Conservation (phyloP, 768 basidiomycete genomes). For the Naganishia vaughanmartiniae region DNA sequence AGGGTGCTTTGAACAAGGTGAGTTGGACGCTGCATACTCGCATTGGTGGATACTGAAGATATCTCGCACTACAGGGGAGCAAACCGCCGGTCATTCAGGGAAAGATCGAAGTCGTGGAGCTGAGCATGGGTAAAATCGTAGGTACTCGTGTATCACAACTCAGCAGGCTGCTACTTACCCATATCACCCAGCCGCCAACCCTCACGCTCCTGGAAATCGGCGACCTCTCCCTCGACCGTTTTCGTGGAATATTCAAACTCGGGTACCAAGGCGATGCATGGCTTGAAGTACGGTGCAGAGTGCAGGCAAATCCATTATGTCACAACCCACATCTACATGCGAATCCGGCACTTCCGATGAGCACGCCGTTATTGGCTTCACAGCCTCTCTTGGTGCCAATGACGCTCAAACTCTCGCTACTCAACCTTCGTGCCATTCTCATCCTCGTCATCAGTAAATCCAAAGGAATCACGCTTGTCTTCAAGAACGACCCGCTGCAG, state of each 20-base stretch:
- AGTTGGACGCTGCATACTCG: constrained; percentile 6
- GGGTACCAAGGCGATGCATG: constrained; percentile 89
- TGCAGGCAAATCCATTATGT: constrained; percentile 73
- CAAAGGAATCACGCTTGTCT: constrained; percentile 97
- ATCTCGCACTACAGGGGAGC: constrained; percentile 91
- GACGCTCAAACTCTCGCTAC: constrained; percentile 93
- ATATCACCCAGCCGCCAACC: constrained; percentile 73
- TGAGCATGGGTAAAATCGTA: constrained; percentile 98
- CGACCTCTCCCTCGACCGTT: constrained; percentile 90
- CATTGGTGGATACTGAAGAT: background rate
- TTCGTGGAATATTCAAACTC: constrained; percentile 91
- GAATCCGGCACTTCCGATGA: constrained; percentile 48
- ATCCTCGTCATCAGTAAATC: constrained; percentile 96
- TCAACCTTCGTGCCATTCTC: constrained; percentile 89
- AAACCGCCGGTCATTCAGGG: constrained; percentile 97
- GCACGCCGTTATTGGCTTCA: constrained; percentile 70
- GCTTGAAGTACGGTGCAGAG: constrained; percentile 51
- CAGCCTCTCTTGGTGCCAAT: constrained; percentile 96
- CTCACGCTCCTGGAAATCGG: constrained; percentile 96
- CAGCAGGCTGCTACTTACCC: constrained; percentile 24
- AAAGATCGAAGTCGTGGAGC: constrained; percentile 92
- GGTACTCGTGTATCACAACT: constrained; percentile 37
- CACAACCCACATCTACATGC: constrained; percentile 49
- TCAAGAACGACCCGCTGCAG: constrained; percentile 98
- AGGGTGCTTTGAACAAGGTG: constrained; percentile 57